These are phyloP conservation scores for Anthoceros angustus DNA, from an alignment of 225 moss, liverwort and hornwort species.

Conservation along the genomic window DNA sequence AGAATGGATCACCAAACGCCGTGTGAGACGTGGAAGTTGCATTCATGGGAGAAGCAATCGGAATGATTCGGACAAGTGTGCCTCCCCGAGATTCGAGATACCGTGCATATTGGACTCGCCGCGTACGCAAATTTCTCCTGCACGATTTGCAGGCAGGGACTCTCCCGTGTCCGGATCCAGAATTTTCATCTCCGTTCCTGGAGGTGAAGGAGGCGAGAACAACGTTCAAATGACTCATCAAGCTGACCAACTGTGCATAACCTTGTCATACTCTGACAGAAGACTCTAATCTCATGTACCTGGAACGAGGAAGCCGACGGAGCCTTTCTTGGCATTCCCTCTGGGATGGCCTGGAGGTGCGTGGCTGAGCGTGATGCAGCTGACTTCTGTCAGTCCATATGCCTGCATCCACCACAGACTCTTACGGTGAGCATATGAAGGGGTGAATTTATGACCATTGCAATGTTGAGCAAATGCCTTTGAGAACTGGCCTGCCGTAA, in stretches of 20 bases:
- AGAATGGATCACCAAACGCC: too few relatives aligned
- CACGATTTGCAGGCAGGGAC: not conserved
- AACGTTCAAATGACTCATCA: too few relatives aligned
- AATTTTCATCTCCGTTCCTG: constrained; percentile 6
- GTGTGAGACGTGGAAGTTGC: too few relatives aligned
- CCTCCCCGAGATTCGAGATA: not conserved
- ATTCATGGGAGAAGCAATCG: too few relatives aligned
- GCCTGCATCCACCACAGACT: constrained; percentile 22
- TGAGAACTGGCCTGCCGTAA: constrained; percentile 36
- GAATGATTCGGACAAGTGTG: too few relatives aligned
- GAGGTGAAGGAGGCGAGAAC: not conserved
- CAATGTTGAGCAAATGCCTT: not conserved
- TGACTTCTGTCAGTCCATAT: constrained; percentile 86
- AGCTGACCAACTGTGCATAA: too few relatives aligned
- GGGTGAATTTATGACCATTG: not conserved
- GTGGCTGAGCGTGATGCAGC: constrained; percentile 70
- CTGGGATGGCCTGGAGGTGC: constrained; percentile 17
- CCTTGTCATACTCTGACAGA: too few relatives aligned
- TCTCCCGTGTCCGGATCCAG: not conserved
- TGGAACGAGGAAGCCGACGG: constrained; percentile 63
- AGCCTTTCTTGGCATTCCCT: constrained; percentile 45
- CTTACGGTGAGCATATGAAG: not conserved
- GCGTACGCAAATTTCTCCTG: constrained; percentile 10
- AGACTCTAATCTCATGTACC: constrained; percentile 16
- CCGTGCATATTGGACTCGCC: constrained; percentile 8